These are phyloP conservation scores for Fusarium camptoceras DNA, from an alignment of 2,329 filamentous ascomycete genomes.

Conservation along the genomic window DNA sequence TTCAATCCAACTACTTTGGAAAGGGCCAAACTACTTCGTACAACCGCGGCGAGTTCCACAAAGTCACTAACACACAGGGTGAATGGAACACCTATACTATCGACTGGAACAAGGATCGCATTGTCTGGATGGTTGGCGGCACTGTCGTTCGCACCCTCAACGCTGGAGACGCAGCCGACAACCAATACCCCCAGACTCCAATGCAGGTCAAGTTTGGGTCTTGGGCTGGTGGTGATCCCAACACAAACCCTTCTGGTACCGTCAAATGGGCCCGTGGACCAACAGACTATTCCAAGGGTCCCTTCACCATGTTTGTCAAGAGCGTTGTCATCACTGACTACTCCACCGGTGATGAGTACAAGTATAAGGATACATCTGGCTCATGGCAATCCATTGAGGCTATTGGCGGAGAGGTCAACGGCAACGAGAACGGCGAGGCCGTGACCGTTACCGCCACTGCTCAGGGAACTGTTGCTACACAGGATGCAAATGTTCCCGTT, in stretches of 20 bases:
- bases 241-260: constrained; percentile 78
- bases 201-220: constrained; percentile 94
- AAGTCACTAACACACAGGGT: constrained; percentile 74
- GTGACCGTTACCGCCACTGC: constrained; percentile 67
- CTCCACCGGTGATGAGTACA: constrained; percentile 88
- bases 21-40: constrained; percentile 89
- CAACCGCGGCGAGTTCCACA: constrained; percentile 86
- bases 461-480: constrained; percentile 72
- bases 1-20: constrained; percentile 98
- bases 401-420: constrained; percentile 81
- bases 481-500: constrained; percentile 75
- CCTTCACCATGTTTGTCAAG: constrained; percentile 87
- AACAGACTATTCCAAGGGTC: constrained; percentile 85
- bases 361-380: constrained; percentile 82
- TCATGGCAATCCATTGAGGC: constrained; percentile 85
- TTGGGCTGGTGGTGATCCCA: constrained; percentile 90
- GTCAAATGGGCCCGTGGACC: constrained; percentile 89
- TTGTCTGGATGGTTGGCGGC: constrained; percentile 88
- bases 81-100: constrained; percentile 87
- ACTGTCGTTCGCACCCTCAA: constrained; percentile 80
- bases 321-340: constrained; percentile 86
- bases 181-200: constrained; percentile 92
- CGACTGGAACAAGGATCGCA: constrained; percentile 88
- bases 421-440: constrained; percentile 67
- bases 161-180: constrained; percentile 72